Evolutionary conservation across 352 stramenopile genomes (phyloP).

Genomic region (Pythium rishiriense): DNA sequence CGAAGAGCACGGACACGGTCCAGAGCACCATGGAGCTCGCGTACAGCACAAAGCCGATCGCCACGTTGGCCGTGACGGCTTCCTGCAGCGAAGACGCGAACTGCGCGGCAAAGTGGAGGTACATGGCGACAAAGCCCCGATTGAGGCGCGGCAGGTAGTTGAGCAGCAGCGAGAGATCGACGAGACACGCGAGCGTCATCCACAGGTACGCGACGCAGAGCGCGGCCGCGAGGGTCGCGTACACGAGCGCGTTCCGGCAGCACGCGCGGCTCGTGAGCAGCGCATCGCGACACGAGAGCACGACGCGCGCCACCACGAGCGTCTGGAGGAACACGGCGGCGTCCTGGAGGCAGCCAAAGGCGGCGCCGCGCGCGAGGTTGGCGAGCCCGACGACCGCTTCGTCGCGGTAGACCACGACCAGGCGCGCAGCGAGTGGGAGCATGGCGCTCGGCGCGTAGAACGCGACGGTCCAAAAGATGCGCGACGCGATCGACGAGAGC

Average conservation of each 20-base stretch:
- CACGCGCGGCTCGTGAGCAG: background rate
- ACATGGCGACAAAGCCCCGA: conserved; percentile 19
- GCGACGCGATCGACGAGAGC: background rate
- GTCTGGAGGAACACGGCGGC: conserved; percentile 15
- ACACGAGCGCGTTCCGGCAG: background rate
- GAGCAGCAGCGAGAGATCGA: conserved; percentile 20
- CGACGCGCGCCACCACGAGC: conserved; percentile 5
- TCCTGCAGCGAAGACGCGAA: conserved; percentile 17
- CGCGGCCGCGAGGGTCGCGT: background rate
- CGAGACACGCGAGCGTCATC: conserved; percentile 15
- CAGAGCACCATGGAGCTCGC: conserved; percentile 7
- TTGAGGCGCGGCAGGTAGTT: conserved; percentile 17
- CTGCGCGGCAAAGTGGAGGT: conserved; percentile 13
- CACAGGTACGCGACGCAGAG: conserved; percentile 11
- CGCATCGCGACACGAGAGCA: background rate
- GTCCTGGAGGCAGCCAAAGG: conserved; percentile 16
- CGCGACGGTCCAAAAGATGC: conserved; percentile 7
- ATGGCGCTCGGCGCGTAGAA: conserved; percentile 11
- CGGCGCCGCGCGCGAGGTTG: background rate
- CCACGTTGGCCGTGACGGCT: background rate
- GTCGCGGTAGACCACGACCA: conserved; percentile 6
- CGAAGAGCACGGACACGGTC: background rate
- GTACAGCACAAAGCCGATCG: background rate
- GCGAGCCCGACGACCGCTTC: background rate
- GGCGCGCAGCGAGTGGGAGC: background rate